These are phyloP conservation scores for Physcomitrellopsis africana DNA, from an alignment of 225 moss, liverwort and hornwort species.

Conservation along the genomic window DNA sequence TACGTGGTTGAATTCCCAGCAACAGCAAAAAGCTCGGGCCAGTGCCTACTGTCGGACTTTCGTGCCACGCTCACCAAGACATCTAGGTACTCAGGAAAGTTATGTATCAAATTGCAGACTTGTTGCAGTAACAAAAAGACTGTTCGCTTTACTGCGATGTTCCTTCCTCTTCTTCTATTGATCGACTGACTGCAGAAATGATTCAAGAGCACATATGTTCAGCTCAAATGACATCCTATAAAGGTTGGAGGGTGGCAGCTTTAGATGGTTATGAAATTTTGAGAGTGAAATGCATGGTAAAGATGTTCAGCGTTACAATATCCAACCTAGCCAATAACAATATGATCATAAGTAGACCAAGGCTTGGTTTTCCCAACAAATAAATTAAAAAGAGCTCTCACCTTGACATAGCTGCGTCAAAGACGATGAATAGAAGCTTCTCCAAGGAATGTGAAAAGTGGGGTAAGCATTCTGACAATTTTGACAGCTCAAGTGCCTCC, in stretches of 20 bases:
- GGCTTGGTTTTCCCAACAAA: background rate
- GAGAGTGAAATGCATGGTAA: background rate
- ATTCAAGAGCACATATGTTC: background rate
- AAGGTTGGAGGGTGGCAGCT: background rate
- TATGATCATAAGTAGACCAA: background rate
- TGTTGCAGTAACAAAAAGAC: constrained; percentile 82
- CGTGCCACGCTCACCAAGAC: constrained; percentile 98
- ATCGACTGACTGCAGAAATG: constrained; percentile 70
- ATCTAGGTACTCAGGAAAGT: constrained; percentile 92
- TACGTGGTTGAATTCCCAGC: constrained; percentile 85
- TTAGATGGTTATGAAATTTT: background rate
- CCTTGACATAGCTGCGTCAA: constrained; percentile 86
- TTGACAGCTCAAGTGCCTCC: constrained; percentile 78
- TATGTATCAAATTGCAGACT: constrained; percentile 85
- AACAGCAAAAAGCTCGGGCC: constrained; percentile 93
- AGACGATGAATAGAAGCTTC: constrained; percentile 81
- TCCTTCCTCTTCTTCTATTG: constrained; percentile 72
- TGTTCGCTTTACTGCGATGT: constrained; percentile 59
- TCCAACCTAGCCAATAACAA: constrained; percentile 10
- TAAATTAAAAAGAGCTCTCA: constrained; percentile 22
- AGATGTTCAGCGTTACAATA: background rate
- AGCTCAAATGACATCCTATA: constrained; percentile 21
- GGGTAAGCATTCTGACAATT: constrained; percentile 67
- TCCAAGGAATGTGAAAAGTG: constrained; percentile 88
- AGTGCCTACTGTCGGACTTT: constrained; percentile 95